Evolutionary conservation across 2,329 filamentous ascomycete species (phyloP).

Genomic region (Eutypa lata): DNA sequence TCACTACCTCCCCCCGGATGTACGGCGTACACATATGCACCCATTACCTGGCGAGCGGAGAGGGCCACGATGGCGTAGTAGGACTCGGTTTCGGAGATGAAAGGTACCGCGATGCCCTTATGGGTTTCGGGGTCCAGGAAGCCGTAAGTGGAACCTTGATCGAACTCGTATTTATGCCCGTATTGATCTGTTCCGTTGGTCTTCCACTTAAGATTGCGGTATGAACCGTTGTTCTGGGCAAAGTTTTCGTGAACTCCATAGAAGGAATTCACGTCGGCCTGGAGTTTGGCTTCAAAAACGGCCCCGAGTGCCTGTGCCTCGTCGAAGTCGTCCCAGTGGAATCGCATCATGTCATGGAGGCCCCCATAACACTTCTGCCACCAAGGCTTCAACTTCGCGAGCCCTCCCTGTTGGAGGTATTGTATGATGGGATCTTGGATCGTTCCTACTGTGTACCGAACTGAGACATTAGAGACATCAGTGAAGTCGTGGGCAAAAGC

Average conservation of each 20-base stretch:
- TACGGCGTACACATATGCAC: slow-evolving; percentile 69
- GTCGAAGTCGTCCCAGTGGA: slow-evolving; percentile 66
- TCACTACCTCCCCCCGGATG: slow-evolving; percentile 40
- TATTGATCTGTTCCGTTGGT: slow-evolving; percentile 22
- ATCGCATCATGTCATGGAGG: slow-evolving; percentile 56
- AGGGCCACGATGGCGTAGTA: slow-evolving; percentile 75
- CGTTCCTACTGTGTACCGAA: slow-evolving; percentile 67
- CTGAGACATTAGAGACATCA: slow-evolving; percentile 38
- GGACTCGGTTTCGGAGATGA: slow-evolving; percentile 68
- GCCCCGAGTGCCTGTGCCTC: slow-evolving; percentile 56
- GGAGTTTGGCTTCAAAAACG: slow-evolving; percentile 64
- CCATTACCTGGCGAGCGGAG: slow-evolving; percentile 74
- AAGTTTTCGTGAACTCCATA: slow-evolving; percentile 40
- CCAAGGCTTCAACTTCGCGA: slow-evolving; percentile 66
- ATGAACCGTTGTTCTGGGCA: slow-evolving; percentile 57
- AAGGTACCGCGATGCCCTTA: slow-evolving; percentile 52
- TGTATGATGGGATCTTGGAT: slow-evolving; percentile 69
- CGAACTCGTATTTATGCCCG: slow-evolving; percentile 16
- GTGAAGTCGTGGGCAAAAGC: slow-evolving; percentile 56
- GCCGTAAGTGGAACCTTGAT: slow-evolving; percentile 17
- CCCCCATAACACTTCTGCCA: slow-evolving; percentile 67
- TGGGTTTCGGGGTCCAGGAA: slow-evolving; percentile 44
- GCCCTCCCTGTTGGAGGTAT: slow-evolving; percentile 63
- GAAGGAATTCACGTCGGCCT: slow-evolving; percentile 62
- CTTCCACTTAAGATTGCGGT: slow-evolving; percentile 30